These are phyloP conservation scores for Suhomyces yuchorum DNA, from an alignment of 1,139 yeast genomes.

Conservation along the genomic window DNA sequence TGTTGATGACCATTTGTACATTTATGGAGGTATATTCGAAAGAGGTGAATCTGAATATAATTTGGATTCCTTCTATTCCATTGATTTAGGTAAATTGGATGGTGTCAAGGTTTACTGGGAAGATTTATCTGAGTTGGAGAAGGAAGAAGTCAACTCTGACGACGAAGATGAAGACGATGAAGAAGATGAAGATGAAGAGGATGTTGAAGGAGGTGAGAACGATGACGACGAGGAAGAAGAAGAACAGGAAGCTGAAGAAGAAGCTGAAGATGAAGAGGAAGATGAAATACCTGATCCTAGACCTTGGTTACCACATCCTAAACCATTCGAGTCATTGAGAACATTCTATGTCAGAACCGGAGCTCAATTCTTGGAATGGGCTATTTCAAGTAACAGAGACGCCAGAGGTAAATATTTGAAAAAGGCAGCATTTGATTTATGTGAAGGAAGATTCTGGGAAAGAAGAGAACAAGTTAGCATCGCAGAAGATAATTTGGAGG, in stretches of 20 bases:
- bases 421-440: slow-evolving; percentile 83
- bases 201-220: slow-evolving; percentile 53
- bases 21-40: slow-evolving; percentile 94
- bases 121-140: slow-evolving; percentile 63
- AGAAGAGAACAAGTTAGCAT: slow-evolving; percentile 90
- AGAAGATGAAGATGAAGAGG: slow-evolving; percentile 53
- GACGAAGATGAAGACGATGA: slow-evolving; percentile 70
- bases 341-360: slow-evolving; percentile 87
- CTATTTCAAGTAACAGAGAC: slow-evolving; percentile 78
- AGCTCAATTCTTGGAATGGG: slow-evolving; percentile 88
- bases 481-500: slow-evolving; percentile 88
- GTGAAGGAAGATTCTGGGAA: slow-evolving; percentile 98
- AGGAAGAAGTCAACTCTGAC: slow-evolving; percentile 57
- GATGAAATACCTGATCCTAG: slow-evolving; percentile 84
- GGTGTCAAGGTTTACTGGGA: slow-evolving; percentile 93
- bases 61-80: slow-evolving; percentile 81
- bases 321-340: slow-evolving; percentile 85
- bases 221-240: slow-evolving; percentile 51
- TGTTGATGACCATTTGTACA: slow-evolving; percentile 78
- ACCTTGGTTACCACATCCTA: slow-evolving; percentile 97
- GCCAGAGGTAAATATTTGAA: slow-evolving; percentile 91
- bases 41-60: slow-evolving; percentile 81
- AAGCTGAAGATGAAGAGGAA: slow-evolving; percentile 59
- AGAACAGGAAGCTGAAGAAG: slow-evolving; percentile 62
- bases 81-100: slow-evolving; percentile 84